These are phyloP conservation scores for Prinsepia uniflora DNA, from an alignment of 306 rosid species.

Conservation along the genomic window DNA sequence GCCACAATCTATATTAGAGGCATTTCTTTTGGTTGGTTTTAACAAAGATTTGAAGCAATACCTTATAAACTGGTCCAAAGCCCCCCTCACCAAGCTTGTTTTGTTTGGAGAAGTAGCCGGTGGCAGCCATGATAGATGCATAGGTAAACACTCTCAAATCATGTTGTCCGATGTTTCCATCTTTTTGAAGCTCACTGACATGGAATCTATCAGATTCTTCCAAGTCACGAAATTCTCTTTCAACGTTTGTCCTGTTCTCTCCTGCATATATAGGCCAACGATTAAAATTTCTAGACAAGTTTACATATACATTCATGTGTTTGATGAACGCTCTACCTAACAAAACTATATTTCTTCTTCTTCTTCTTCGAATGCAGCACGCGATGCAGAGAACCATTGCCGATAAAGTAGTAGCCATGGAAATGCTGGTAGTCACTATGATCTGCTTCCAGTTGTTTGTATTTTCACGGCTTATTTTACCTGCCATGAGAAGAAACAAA, in stretches of 20 bases:
- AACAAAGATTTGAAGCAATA: neutral
- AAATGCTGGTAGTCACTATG: neutral
- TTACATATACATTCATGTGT: too few relatives aligned
- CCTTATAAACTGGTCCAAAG: constrained; percentile 15
- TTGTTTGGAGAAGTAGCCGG: neutral
- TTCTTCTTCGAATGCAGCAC: neutral
- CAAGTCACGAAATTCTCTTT: neutral
- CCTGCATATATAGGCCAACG: neutral
- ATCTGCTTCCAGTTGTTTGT: neutral
- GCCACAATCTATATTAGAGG: neutral
- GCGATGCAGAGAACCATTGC: neutral
- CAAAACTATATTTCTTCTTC: constrained; percentile 1
- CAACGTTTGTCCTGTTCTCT: neutral
- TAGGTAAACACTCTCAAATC: constrained; percentile 21
- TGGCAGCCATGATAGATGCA: constrained; percentile 10
- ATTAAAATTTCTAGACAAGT: neutral
- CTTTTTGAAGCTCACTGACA: constrained; percentile 6
- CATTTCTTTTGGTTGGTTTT: neutral
- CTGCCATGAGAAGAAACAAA: neutral
- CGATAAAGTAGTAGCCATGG: neutral
- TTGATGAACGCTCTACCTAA: too few relatives aligned
- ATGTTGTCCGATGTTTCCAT: constrained; percentile 6
- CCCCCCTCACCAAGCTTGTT: constrained; percentile 14
- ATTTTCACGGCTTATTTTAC: neutral
- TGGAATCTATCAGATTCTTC: neutral